Evolutionary conservation across 148 eudicot species (phyloP).

Genomic region (Nyssa sinensis): DNA sequence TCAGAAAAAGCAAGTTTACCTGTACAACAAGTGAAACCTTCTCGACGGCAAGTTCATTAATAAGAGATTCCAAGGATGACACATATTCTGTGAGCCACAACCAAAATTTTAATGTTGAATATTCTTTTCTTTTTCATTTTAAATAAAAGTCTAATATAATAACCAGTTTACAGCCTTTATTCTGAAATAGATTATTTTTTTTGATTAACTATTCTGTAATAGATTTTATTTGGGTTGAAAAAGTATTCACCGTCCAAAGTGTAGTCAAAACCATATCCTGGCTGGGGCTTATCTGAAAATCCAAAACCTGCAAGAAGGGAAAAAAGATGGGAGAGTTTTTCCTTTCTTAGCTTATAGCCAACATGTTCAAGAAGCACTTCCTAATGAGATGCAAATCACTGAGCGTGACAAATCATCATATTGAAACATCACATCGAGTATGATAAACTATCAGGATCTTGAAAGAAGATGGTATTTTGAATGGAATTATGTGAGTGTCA

Average conservation of each 20-base stretch:
- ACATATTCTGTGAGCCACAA: slow-evolving; percentile 63
- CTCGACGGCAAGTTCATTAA: slow-evolving; percentile 52
- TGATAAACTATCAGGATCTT: no score
- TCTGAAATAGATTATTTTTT: no score
- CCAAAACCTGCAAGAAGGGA: slow-evolving; percentile 73
- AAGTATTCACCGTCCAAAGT: slow-evolving; percentile 63
- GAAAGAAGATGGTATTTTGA: no score
- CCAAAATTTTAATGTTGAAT: not conserved
- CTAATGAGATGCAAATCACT: not conserved
- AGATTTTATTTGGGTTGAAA: not conserved
- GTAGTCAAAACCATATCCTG: slow-evolving; percentile 94
- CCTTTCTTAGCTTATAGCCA: not conserved
- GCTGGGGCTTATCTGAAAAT: slow-evolving; percentile 93
- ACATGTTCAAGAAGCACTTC: no score
- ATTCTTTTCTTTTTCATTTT: not conserved
- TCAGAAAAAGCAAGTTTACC: slow-evolving; percentile 35
- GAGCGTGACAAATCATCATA: not conserved
- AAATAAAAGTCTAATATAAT: not conserved
- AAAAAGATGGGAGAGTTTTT: not conserved
- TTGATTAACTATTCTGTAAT: no score
- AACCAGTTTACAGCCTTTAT: not conserved
- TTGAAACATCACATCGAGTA: not conserved
- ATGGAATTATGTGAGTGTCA: no score
- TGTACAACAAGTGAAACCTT: slow-evolving; percentile 85
- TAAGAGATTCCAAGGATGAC: slow-evolving; percentile 70